Evolutionary conservation across 1,284 basidiomycete species (phyloP).

Genomic region (Cryptococcus depauperatus): DNA sequence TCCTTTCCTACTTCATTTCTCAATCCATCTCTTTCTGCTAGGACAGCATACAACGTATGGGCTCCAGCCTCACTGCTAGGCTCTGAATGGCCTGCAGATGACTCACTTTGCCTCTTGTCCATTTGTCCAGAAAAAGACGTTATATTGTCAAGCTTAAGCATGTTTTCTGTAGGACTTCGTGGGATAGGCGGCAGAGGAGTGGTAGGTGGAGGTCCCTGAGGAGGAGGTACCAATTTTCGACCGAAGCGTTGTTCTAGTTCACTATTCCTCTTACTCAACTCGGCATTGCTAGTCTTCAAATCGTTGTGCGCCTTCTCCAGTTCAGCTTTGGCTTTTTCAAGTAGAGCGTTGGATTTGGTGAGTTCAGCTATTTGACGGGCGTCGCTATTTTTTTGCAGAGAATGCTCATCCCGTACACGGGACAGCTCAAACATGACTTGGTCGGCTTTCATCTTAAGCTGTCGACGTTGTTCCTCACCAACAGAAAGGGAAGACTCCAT

Average conservation of each 20-base stretch:
- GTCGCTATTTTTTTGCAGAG: constrained; percentile 25
- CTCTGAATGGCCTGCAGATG: constrained; percentile 3
- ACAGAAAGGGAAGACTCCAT: constrained; percentile 31
- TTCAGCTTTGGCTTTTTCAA: constrained; percentile 18
- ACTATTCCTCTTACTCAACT: constrained; percentile 21
- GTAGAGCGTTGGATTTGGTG: constrained; percentile 12
- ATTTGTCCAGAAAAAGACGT: constrained; percentile 2
- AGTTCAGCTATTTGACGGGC: constrained; percentile 29
- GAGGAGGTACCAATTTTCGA: constrained; percentile 21
- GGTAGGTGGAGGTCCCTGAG: constrained; percentile 38
- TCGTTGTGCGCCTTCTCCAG: constrained; percentile 22
- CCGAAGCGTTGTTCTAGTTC: constrained; percentile 18
- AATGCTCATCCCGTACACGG: constrained; percentile 33
- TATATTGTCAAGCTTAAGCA: background rate
- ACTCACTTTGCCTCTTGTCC: constrained; percentile 11
- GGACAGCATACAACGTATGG: constrained; percentile 12
- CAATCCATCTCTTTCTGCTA: constrained; percentile 11
- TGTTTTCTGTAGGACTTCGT: constrained; percentile 11
- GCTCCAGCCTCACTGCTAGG: constrained; percentile 1
- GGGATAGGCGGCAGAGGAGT: constrained; percentile 38
- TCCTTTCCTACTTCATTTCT: constrained; percentile 7
- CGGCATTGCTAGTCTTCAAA: constrained; percentile 18
- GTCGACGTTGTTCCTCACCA: constrained; percentile 36
- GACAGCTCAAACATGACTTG: constrained; percentile 39
- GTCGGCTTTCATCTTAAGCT: constrained; percentile 41